Evolutionary conservation across 805 yeast genomes (phyloP).

Genomic region (Nakazawaea peltata): DNA sequence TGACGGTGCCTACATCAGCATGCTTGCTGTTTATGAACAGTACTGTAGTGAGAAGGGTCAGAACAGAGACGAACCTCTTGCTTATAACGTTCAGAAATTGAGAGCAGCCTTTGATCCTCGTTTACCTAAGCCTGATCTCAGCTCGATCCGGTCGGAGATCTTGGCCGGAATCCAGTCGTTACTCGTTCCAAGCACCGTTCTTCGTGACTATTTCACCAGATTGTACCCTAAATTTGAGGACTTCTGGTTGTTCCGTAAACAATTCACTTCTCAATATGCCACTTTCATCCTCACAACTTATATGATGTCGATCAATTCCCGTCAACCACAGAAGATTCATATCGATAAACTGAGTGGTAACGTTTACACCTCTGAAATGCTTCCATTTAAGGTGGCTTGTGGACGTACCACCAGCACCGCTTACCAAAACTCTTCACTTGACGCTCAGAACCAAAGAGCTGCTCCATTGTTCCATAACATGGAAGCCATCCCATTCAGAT

Average conservation of each 20-base stretch:
- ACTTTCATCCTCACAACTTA: conserved; percentile 87
- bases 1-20: conserved; percentile 64
- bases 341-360: conserved; percentile 76
- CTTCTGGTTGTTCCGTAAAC: conserved; percentile 95
- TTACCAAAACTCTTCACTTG: conserved; percentile 35
- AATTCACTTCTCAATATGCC: conserved; percentile 91
- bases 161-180: conserved; percentile 82
- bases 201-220: conserved; percentile 68
- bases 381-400: conserved; percentile 75
- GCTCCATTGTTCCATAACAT: conserved; percentile 85
- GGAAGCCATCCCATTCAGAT: conserved; percentile 91
- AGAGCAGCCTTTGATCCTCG: conserved; percentile 92
- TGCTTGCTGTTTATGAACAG: conserved; percentile 82
- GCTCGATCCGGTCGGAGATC: conserved; percentile 86
- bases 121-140: conserved; percentile 85
- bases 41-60: conserved; percentile 67
- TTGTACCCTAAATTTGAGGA: conserved; percentile 78
- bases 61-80: conserved; percentile 83
- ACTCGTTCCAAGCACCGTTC: conserved; percentile 76
- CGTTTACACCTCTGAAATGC: conserved; percentile 92
- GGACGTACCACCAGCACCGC: conserved; percentile 32
- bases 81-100: conserved; percentile 75
- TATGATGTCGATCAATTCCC: conserved; percentile 86
- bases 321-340: conserved; percentile 91
- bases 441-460: conserved; percentile 42